Conservation (phyloP, 305 asterid genomes). For the Petunia hybrid region DNA sequence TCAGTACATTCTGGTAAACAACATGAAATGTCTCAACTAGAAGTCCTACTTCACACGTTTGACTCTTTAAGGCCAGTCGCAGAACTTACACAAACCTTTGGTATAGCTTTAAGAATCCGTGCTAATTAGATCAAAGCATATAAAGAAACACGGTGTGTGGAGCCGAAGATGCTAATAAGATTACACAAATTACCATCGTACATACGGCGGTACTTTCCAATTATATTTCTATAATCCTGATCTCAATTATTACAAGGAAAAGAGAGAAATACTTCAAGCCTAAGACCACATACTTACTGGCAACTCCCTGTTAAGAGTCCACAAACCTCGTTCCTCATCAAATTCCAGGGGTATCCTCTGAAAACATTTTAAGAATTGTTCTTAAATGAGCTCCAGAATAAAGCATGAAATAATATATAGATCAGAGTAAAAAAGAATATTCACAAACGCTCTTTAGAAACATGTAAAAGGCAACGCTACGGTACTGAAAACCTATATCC, state of each 20-base stretch:
- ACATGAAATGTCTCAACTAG: not conserved
- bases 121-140: not conserved
- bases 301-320: constrained; percentile 78
- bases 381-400: not conserved
- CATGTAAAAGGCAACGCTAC: constrained; percentile 26
- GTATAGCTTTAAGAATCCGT: not conserved
- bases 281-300: constrained; percentile 62
- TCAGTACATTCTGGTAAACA: not conserved
- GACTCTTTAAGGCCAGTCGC: too few species aligned
- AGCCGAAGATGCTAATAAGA: not conserved
- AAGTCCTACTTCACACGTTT: too few species aligned
- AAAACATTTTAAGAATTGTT: constrained; percentile 32
- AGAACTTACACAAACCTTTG: too few species aligned
- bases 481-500: not conserved
- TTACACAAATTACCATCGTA: not conserved
- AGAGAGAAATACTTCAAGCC: not conserved
- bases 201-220: not conserved
- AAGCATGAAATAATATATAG: not conserved
- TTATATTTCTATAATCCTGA: not conserved
- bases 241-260: not conserved
- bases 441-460: not conserved
- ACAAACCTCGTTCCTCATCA: constrained; percentile 56
- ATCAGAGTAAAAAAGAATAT: not conserved
- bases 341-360: constrained; percentile 78
- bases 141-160: not conserved